These are phyloP conservation scores for Drosera capensis DNA, from an alignment of 148 eudicot genomes.

Conservation along the genomic window DNA sequence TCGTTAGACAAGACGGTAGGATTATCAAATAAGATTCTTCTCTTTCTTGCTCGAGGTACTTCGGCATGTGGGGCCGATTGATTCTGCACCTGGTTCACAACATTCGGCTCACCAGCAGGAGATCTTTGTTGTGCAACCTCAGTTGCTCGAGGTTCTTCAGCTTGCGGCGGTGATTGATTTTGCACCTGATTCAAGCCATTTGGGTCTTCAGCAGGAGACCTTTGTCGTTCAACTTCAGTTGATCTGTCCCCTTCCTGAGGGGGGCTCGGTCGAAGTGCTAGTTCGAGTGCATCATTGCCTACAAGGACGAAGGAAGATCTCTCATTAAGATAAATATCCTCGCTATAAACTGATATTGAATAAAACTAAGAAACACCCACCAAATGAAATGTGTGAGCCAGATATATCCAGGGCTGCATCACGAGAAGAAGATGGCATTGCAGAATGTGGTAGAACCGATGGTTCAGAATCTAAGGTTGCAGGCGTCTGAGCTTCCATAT, in stretches of 20 bases:
- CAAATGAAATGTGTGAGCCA: constrained; percentile 14
- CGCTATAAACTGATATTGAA: background rate
- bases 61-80: background rate
- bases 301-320: constrained; percentile 1
- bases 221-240: no score
- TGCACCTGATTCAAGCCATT: no score
- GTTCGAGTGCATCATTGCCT: constrained; percentile 20
- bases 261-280: constrained; percentile 33
- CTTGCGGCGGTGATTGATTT: background rate
- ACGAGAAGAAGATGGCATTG: constrained; percentile 18
- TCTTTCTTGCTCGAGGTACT: constrained; percentile 17
- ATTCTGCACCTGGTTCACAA: no score
- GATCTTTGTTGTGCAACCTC: constrained; percentile 8
- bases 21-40: constrained; percentile 35
- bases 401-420: constrained; percentile 12
- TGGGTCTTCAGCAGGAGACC: no score
- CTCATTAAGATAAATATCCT: background rate
- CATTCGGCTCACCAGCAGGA: no score
- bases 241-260: constrained; percentile 19
- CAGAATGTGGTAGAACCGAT: constrained; percentile 18
- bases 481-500: constrained; percentile 18
- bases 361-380: constrained; percentile 25
- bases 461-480: constrained; percentile 2
- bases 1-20: constrained; percentile 32
- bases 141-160: no score